These are phyloP conservation scores for Akebia trifoliata DNA, from an alignment of 164 flowering plant genomes.

Conservation along the genomic window DNA sequence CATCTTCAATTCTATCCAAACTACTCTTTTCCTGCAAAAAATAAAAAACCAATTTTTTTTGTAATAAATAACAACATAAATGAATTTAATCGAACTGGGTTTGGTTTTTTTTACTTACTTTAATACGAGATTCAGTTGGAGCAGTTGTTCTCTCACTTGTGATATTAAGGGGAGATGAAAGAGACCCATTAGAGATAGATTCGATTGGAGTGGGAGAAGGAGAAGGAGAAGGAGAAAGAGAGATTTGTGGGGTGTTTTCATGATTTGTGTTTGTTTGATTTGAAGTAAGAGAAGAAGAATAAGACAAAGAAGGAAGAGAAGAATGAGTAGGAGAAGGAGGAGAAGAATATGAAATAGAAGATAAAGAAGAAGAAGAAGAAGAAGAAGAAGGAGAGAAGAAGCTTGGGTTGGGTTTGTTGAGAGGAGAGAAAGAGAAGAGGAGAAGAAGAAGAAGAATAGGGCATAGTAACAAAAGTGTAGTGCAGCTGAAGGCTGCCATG, in stretches of 20 bases:
- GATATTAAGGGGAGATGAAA: neutral
- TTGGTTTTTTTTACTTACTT: neutral
- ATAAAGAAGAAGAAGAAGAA: neutral
- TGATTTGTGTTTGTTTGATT: too few relatives aligned
- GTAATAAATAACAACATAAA: too few relatives aligned
- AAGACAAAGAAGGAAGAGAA: neutral
- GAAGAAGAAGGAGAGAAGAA: neutral
- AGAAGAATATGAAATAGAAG: neutral
- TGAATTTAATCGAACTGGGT: neutral
- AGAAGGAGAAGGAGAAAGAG: neutral
- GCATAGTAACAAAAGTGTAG: slow-evolving; percentile 3
- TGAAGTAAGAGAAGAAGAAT: too few relatives aligned
- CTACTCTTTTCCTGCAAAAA: slow-evolving; percentile 22
- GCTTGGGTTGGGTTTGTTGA: neutral
- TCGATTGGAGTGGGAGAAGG: too few relatives aligned
- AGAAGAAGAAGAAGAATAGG: slow-evolving; percentile 13
- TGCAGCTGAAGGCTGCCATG: slow-evolving; percentile 8
- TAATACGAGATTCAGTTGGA: neutral
- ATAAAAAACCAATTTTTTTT: neutral
- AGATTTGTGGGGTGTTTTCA: neutral
- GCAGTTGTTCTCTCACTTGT: neutral
- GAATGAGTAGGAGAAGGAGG: neutral
- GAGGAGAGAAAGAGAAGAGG: slow-evolving; percentile 7
- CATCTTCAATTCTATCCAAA: slow-evolving; percentile 34
- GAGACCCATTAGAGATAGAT: neutral